A percentile compares a stretch with the other conserved stretches of the same genome.
Conservation (phyloP, 257 asterid species). For the Haberlea rhodopensis region DNA sequence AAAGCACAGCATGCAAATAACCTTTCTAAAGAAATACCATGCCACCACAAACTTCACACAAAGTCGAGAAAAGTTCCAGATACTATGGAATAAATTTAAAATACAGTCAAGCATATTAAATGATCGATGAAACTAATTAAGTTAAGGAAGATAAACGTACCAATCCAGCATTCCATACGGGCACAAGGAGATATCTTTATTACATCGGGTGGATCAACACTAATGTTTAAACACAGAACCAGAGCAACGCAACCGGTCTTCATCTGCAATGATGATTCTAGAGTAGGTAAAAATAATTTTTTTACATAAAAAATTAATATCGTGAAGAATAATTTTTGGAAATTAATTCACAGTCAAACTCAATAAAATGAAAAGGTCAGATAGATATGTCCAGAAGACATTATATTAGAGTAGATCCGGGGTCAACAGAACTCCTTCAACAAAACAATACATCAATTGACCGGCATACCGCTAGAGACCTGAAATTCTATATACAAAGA, state of each 20-base stretch:
- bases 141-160: slow-evolving; percentile 46
- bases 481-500: not conserved
- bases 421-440: not conserved
- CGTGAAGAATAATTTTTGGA: slow-evolving; percentile 1
- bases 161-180: slow-evolving; percentile 99
- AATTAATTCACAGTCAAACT: not conserved
- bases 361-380: not conserved
- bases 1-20: not conserved
- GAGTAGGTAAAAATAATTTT: slow-evolving; percentile 15
- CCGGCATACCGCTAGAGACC: not conserved
- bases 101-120: too few relatives aligned
- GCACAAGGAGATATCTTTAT: slow-evolving; percentile 99
- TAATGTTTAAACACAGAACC: slow-evolving; percentile 89
- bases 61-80: not conserved
- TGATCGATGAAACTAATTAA: slow-evolving; percentile 17
- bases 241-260: slow-evolving; percentile 99
- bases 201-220: slow-evolving; percentile 97
- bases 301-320: slow-evolving; percentile 1
- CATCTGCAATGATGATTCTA: slow-evolving; percentile 67
- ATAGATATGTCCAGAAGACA: not conserved
- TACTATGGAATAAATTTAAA: not conserved
- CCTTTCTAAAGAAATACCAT: not conserved
- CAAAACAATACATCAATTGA: not conserved
- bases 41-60: not conserved
- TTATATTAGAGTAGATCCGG: too few relatives aligned